A percentile compares a stretch with the other conserved stretches of the same genome.
Evolutionary conservation across 1,284 basidiomycete species (phyloP).

Genomic region (Flammula alnicola): DNA sequence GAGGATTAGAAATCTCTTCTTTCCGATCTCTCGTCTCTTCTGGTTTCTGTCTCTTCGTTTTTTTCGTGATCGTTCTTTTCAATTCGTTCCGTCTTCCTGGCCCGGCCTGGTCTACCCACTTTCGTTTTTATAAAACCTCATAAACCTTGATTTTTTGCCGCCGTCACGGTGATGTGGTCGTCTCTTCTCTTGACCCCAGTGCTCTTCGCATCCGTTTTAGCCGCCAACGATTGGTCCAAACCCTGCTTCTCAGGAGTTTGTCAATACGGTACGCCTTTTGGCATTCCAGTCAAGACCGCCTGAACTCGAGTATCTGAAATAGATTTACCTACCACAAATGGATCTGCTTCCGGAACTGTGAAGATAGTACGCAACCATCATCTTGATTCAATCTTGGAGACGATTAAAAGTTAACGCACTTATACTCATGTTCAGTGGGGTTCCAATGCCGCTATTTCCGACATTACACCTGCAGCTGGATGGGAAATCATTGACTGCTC

Average conservation of each 20-base stretch:
- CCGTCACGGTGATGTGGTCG: conserved; percentile 2
- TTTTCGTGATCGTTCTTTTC: conserved; percentile 9
- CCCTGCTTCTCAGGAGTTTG: conserved; percentile 46
- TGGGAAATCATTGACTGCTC: conserved; percentile 55
- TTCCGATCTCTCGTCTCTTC: too few species aligned
- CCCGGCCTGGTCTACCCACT: conserved; percentile 16
- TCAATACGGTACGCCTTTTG: conserved; percentile 37
- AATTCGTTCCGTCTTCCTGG: conserved; percentile 6
- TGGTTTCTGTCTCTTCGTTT: too few species aligned
- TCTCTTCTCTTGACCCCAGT: conserved; percentile 3
- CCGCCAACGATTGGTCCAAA: conserved; percentile 46
- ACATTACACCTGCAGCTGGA: conserved; percentile 55
- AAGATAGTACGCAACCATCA: conserved; percentile 39
- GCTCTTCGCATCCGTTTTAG: conserved; percentile 18
- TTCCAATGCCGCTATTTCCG: conserved; percentile 45
- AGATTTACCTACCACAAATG: conserved; percentile 15
- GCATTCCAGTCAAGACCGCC: too few species aligned
- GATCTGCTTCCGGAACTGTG: conserved; percentile 29
- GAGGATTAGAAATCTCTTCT: too few species aligned
- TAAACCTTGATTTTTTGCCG: not conserved
- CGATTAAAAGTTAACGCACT: not conserved
- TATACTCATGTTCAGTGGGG: conserved; percentile 42
- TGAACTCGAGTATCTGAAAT: too few species aligned
- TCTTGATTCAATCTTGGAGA: not conserved
- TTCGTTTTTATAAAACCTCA: conserved; percentile 7